phyloP scores from a whole-genome alignment of 192 early-diverging fungal species.

The Allomyces javanicus region DNA sequence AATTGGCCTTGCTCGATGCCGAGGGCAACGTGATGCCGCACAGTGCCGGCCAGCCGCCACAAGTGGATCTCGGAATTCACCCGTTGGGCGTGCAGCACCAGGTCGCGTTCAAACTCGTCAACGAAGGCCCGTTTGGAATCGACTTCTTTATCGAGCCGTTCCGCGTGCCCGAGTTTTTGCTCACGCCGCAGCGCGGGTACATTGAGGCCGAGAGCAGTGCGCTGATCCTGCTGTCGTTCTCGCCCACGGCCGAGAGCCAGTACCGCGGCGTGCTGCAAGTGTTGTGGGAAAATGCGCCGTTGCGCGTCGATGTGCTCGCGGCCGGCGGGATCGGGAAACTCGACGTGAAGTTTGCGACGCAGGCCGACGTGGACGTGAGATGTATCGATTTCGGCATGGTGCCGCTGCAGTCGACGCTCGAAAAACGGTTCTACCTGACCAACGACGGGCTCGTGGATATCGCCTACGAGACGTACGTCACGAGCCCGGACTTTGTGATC shows the following conservation, averaged over 20 bases:
- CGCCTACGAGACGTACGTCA: slow-evolving; percentile 14
- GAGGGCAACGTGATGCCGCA: not conserved
- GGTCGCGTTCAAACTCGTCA: slow-evolving; percentile 19
- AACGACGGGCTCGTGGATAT: slow-evolving; percentile 37
- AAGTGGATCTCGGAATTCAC: slow-evolving; percentile 32
- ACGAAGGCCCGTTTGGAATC: slow-evolving; percentile 33
- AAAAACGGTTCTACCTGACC: slow-evolving; percentile 32
- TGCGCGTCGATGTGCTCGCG: slow-evolving; percentile 6
- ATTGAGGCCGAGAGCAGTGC: slow-evolving; percentile 18
- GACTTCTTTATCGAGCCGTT: slow-evolving; percentile 39
- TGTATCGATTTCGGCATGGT: slow-evolving; percentile 43
- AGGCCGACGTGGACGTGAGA: slow-evolving; percentile 17
- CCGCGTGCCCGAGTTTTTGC: slow-evolving; percentile 26
- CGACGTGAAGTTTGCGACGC: slow-evolving; percentile 26
- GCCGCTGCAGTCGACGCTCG: slow-evolving; percentile 29
- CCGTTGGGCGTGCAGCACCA: slow-evolving; percentile 22
- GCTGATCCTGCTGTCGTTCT: slow-evolving; percentile 23
- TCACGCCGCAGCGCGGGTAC: slow-evolving; percentile 30
- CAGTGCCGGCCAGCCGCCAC: slow-evolving; percentile 2
- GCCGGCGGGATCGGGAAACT: slow-evolving; percentile 25
- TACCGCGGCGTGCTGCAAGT: slow-evolving; percentile 24
- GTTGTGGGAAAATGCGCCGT: slow-evolving; percentile 21
- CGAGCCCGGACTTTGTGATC: slow-evolving; percentile 28
- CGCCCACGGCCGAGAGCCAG: slow-evolving; percentile 25
- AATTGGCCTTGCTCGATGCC: not conserved